These are phyloP conservation scores for Flaveria sonorensis DNA, from an alignment of 129 eudicot genomes.

Conservation along the genomic window DNA sequence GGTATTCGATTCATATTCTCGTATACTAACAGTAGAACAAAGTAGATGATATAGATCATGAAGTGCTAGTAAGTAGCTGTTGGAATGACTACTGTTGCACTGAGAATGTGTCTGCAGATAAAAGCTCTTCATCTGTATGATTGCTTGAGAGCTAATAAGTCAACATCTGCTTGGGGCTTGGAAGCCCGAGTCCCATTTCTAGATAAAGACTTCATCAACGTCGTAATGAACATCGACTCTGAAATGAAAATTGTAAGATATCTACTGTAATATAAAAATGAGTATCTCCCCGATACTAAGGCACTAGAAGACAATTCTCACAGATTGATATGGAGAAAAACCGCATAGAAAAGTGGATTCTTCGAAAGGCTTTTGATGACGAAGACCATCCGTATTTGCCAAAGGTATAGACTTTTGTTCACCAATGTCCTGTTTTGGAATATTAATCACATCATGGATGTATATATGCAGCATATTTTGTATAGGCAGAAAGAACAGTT, in stretches of 20 bases:
- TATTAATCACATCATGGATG: neutral
- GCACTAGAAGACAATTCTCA: neutral
- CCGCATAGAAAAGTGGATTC: conserved; percentile 56
- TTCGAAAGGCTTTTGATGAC: conserved; percentile 54
- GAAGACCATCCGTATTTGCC: conserved; percentile 68
- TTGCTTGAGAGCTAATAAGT: conserved; percentile 72
- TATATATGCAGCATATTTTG: conserved; percentile 66
- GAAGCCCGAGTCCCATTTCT: conserved; percentile 82
- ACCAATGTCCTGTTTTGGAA: neutral
- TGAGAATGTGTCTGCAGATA: conserved; percentile 18
- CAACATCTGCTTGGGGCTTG: conserved; percentile 83
- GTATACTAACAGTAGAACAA: neutral
- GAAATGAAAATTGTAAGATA: conserved; percentile 59
- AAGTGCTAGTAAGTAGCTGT: too few species aligned
- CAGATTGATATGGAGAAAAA: conserved; percentile 42
- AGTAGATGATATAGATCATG: neutral
- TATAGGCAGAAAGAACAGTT: conserved; percentile 88
- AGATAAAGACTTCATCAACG: conserved; percentile 67
- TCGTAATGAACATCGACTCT: conserved; percentile 13
- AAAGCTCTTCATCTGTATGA: conserved; percentile 55
- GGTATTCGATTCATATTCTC: conserved; percentile 22
- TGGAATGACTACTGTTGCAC: neutral
- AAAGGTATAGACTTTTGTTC: conserved; percentile 42
- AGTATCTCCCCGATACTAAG: neutral
- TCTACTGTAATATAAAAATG: neutral